phyloP scores from a whole-genome alignment of 106 monocot genomes.

The Dendrobium officinale region DNA sequence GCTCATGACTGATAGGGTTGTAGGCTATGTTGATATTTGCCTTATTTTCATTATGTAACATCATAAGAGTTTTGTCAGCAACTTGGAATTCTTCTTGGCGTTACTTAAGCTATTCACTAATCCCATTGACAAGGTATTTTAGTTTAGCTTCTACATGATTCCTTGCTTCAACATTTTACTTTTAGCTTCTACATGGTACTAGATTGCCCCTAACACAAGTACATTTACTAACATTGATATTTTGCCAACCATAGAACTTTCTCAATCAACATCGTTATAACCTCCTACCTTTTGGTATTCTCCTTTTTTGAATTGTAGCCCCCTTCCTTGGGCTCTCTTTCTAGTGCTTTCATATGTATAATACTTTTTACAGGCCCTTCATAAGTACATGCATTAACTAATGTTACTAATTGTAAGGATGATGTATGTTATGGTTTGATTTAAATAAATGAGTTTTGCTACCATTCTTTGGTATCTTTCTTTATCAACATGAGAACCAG shows the following conservation, averaged over 20 bases:
- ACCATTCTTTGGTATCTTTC: neutral
- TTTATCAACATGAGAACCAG: too few species aligned
- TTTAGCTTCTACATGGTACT: neutral
- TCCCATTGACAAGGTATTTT: neutral
- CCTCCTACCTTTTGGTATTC: too few species aligned
- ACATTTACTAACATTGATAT: neutral
- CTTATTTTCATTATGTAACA: neutral
- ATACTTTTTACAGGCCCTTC: too few species aligned
- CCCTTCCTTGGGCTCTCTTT: too few species aligned
- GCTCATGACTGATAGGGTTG: neutral
- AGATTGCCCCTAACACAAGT: neutral
- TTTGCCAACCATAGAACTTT: too few species aligned
- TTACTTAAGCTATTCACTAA: too few species aligned
- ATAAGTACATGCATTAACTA: neutral
- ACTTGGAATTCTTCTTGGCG: too few species aligned
- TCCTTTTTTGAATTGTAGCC: too few species aligned
- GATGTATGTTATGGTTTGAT: neutral
- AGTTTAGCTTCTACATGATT: neutral
- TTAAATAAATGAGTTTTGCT: neutral
- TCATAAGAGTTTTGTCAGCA: too few species aligned
- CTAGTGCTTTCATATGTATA: too few species aligned
- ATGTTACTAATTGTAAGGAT: neutral
- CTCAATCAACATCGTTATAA: too few species aligned
- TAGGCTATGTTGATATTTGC: neutral
- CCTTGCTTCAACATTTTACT: neutral